Base-by-base conservation (phyloP, 306 rosid species). In the Hippophae rhamnoides region DNA sequence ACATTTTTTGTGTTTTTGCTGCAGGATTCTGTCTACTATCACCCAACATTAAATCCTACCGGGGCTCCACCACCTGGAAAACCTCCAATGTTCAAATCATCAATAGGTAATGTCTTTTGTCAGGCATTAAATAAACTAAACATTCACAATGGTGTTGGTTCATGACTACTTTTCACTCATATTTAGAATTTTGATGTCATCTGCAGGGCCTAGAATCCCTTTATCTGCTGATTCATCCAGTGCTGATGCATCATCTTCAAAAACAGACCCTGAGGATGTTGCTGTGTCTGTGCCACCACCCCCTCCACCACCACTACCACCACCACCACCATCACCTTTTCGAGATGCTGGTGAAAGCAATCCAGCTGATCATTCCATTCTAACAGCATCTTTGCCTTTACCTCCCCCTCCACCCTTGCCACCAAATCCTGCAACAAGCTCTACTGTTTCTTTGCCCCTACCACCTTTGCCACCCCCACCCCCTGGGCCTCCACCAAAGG, bases 51-150 rank as follows among this genome's bases (percentile, higher is more conserved):
- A 71, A 93, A 93, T 65, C 99, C 99, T 58, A 88, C 97, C 12
- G 99, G 99, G 40, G 99, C 99, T 68, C 99, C 99, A 38, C 99
- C 99, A 13, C 99, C 99, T 38, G 99, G 99, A 71, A 93, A 93
- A 78, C 95, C 99, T 59, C 99, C 97, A 44, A 88, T 93, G 97
- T 93, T 76, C 78, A 84, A 86, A 71, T 93, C 99, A 11, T 82
- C 97, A 23, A 81, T 93, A 60, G 99, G 99, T 84, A 12, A 61
- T 54, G 64, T 27, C 70, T 72, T 62, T 62, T 6, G 62, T 7
- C 40, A 75, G 67, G 12, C 14, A 10, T 49, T n/a, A 5, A 12
- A 23, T 7, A 48, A 48, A 57, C 52, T 54, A 58, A 55, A 52
- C 58, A 47, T 60, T 31, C 56, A 10, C 68, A 25, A 58, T 74